Percentiles rank a stretch among this genome's conserved stretches.
Evolutionary conservation across 768 basidiomycete genomes (phyloP).

Genomic region (Agaricus bisporus): DNA sequence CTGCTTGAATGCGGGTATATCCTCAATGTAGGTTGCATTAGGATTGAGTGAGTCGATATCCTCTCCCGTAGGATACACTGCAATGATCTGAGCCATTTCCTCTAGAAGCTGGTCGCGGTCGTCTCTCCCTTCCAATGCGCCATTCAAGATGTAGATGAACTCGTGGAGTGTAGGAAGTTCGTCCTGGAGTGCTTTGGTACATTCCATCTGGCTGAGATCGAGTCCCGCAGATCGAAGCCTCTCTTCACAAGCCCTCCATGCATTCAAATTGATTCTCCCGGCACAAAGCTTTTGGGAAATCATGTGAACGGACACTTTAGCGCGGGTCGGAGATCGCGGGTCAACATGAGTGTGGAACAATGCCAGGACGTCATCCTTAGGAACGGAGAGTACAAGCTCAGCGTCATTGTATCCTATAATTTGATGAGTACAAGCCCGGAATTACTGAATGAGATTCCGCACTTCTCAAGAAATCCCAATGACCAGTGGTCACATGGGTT

Average conservation of each 20-base stretch:
- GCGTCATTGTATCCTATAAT: constrained; percentile 68
- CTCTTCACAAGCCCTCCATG: constrained; percentile 55
- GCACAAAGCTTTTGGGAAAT: constrained; percentile 59
- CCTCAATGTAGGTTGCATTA: constrained; percentile 57
- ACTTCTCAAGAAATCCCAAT: constrained; percentile 85
- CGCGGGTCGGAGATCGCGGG: constrained; percentile 58
- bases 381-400: constrained; percentile 51
- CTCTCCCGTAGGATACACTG: constrained; percentile 51
- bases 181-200: constrained; percentile 46
- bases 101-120: constrained; percentile 41
- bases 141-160: constrained; percentile 62
- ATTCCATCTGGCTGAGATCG: constrained; percentile 37
- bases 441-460: constrained; percentile 23
- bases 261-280: constrained; percentile 57
- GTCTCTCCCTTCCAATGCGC: constrained; percentile 32
- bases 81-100: constrained; percentile 51
- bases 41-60: constrained; percentile 36
- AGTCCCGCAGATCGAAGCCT: constrained; percentile 24
- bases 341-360: constrained; percentile 69
- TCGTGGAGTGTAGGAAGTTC: constrained; percentile 53
- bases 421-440: constrained; percentile 9
- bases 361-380: constrained; percentile 66
- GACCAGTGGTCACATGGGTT: constrained; percentile 67
- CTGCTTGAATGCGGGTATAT: constrained; percentile 61
- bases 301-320: constrained; percentile 84